Evolutionary conservation across 768 basidiomycete genomes (phyloP).

Genomic region (Candolleomyces eurysporus): DNA sequence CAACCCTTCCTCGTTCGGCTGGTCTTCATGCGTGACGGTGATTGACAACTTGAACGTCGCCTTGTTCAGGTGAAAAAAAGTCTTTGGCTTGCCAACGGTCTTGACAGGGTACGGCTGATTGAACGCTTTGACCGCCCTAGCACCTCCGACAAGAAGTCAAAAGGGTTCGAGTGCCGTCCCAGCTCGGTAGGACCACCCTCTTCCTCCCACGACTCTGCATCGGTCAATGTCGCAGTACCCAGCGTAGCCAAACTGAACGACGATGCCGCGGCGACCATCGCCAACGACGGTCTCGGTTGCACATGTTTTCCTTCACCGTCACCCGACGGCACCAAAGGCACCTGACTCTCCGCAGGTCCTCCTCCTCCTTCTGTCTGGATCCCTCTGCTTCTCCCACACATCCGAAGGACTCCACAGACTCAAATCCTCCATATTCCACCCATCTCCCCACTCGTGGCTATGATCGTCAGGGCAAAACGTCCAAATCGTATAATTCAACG

Average conservation of each 20-base stretch:
- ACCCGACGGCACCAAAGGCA: neutral
- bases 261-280: slow-evolving; percentile 23
- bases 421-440: slow-evolving; percentile 96
- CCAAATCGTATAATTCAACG: slow-evolving; percentile 83
- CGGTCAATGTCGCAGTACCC: slow-evolving; percentile 12
- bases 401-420: slow-evolving; percentile 87
- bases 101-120: slow-evolving; percentile 79
- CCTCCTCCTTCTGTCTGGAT: neutral
- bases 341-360: neutral
- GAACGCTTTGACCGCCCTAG: slow-evolving; percentile 83
- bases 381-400: slow-evolving; percentile 20
- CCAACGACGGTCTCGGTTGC: slow-evolving; percentile 13
- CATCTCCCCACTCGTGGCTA: slow-evolving; percentile 88
- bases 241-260: slow-evolving; percentile 25
- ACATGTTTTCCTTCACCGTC: neutral
- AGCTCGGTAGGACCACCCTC: neutral
- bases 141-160: slow-evolving; percentile 82
- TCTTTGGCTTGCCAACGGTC: slow-evolving; percentile 62
- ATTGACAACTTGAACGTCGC: slow-evolving; percentile 72
- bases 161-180: slow-evolving; percentile 35
- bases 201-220: slow-evolving; percentile 2
- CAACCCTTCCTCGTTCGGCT: slow-evolving; percentile 16
- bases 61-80: slow-evolving; percentile 71
- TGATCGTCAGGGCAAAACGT: slow-evolving; percentile 79
- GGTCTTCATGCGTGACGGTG: slow-evolving; percentile 59